Percentiles rank a stretch among this genome's conserved stretches.
Evolutionary conservation across 2,329 filamentous ascomycete genomes (phyloP).

Genomic region (Coniella lustricola): DNA sequence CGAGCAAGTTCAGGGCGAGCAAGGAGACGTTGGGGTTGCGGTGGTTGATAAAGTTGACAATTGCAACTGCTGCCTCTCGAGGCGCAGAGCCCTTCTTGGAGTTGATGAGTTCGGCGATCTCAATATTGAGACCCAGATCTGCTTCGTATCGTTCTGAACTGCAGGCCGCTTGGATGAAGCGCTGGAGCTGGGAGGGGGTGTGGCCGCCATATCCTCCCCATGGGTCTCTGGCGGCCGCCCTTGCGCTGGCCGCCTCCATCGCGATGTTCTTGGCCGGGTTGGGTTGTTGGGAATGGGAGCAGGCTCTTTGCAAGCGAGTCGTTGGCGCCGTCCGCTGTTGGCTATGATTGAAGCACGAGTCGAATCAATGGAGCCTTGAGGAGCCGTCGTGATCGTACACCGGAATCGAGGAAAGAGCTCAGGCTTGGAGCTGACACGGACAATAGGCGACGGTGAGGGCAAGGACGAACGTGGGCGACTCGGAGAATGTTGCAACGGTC

Average conservation of each 20-base stretch:
- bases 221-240: constrained; percentile 90
- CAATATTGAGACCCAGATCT: constrained; percentile 90
- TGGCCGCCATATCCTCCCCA: constrained; percentile 72
- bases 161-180: constrained; percentile 93
- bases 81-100: constrained; percentile 94
- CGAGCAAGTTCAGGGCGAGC: constrained; percentile 82
- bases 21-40: constrained; percentile 93
- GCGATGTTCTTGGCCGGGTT: constrained; percentile 21
- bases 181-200: constrained; percentile 78
- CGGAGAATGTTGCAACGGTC: background rate
- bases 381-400: no score
- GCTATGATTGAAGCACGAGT: background rate
- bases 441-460: background rate
- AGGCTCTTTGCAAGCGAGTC: background rate
- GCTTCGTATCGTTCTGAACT: constrained; percentile 97
- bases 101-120: constrained; percentile 95
- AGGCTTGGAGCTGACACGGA: background rate
- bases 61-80: constrained; percentile 86
- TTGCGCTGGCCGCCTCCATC: constrained; percentile 93
- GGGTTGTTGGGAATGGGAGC: constrained; percentile 1
- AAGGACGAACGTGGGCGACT: background rate
- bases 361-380: background rate
- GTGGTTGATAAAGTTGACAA: constrained; percentile 92
- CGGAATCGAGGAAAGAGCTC: background rate
- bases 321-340: background rate